Evolutionary conservation across 164 flowering plant species (phyloP), one percentile per base, ranked within the genome.

Genomic region (Amborella trichopoda): DNA sequence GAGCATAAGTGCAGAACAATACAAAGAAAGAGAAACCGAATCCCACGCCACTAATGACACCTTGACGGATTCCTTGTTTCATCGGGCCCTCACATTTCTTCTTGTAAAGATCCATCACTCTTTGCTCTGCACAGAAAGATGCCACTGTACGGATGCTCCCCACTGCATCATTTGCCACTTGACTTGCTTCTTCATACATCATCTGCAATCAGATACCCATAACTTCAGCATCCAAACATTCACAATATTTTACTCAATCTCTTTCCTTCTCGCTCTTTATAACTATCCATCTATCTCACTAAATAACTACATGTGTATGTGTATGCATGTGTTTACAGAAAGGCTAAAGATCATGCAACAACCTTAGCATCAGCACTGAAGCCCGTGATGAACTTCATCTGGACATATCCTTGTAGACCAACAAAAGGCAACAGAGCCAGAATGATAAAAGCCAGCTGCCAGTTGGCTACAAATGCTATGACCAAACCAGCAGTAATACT

Each of bases 301-400:
- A 32, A 32, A 11, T 32, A 32, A n/a, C 36, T 10, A n/a, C 36
- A 10, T 32, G 36, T 10, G 11, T n/a, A 32, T 32, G 11, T 10
- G 13, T 11, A 39, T 1, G 18, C 9, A 39, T 18, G 18, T 39
- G 43, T 26, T 47, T 32, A 9, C 21, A 46, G 20, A 19, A 12
- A 39, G 9, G 17, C 6, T 6, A 39, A 12, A 45, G 24, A 45
- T 23, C 5, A 25, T 5, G 11, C 22, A 40, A 27, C 14, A 27
- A 63, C 66, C 71, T 71, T 65, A 2, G 76, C 76, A 52, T 71
- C 73, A 12, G 61, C 70, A 28, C 60, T 67, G 51, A 67, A 71
- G 13, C 76, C 76, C 30, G 28, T 28, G 25, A 48, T 6, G 45
- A 61, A 58, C 39, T 47, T 69, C 37, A 27, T 38, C 46, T 72